Percentiles rank a stretch among this genome's conserved stretches.
Evolutionary conservation across 2,329 filamentous ascomycete genomes (phyloP).

Genomic region (Botrytis aclada): DNA sequence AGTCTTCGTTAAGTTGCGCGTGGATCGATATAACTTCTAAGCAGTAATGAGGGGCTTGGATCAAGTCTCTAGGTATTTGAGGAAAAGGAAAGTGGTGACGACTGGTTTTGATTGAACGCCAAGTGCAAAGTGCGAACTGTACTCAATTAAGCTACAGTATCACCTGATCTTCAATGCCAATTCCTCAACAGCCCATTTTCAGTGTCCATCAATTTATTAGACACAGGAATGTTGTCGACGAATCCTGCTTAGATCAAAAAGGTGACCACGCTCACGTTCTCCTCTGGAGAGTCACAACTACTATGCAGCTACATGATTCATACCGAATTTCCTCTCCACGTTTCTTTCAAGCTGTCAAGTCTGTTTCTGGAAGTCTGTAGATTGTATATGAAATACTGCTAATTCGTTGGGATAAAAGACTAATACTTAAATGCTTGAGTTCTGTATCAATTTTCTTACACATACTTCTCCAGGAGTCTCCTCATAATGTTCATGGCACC

Average conservation of each 20-base stretch:
- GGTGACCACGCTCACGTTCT: neutral
- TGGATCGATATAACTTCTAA: no score
- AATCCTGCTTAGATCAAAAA: neutral
- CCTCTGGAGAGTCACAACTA: neutral
- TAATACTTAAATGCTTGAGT: neutral
- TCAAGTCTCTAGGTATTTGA: no score
- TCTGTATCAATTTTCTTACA: slow-evolving; percentile 27
- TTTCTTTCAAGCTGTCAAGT: neutral
- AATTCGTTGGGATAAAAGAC: neutral
- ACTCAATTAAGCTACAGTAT: neutral
- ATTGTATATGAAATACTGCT: neutral
- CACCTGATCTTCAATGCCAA: neutral
- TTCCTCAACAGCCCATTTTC: neutral
- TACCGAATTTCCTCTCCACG: neutral
- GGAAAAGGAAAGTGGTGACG: no score
- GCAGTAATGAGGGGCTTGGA: accelerated
- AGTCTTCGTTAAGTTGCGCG: no score
- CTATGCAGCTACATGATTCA: neutral
- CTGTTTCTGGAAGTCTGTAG: neutral
- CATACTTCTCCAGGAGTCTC: slow-evolving; percentile 70
- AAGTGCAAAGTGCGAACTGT: no score
- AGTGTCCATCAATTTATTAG: no score
- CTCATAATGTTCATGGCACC: slow-evolving; percentile 80
- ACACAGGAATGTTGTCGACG: neutral
- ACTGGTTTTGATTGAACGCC: no score